These are phyloP conservation scores for Zoysia pacifica DNA, from an alignment of 176 grass and related monocot genomes.

Conservation along the genomic window DNA sequence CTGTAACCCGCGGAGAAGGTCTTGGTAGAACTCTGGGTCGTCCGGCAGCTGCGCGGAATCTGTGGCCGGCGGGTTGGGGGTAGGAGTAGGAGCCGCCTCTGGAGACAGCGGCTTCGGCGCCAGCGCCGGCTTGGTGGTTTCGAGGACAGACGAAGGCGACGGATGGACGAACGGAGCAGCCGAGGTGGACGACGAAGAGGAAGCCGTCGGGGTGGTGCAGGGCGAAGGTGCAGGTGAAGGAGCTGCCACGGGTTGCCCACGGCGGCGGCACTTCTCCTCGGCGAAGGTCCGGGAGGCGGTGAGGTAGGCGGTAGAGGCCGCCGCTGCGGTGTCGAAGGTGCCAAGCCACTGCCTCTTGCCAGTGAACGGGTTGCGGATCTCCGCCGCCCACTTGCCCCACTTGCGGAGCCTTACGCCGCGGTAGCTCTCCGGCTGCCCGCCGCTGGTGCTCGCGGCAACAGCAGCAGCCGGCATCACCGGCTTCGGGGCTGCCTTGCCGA, in stretches of 20 bases:
- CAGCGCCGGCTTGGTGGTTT: not conserved
- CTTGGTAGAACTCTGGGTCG: conserved; percentile 52
- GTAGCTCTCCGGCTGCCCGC: conserved; percentile 34
- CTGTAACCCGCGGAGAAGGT: conserved; percentile 31
- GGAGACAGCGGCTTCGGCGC: not conserved
- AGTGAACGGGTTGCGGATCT: conserved; percentile 88
- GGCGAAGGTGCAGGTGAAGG: not conserved
- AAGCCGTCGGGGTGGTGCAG: conserved; percentile 30
- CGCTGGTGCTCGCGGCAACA: conserved; percentile 18
- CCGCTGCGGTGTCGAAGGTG: conserved; percentile 71
- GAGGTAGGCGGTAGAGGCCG: conserved; percentile 65
- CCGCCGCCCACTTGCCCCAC: conserved; percentile 95
- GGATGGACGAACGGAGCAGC: conserved; percentile 41
- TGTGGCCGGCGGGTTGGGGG: not conserved
- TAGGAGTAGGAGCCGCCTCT: not conserved
- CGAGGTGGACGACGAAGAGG: conserved; percentile 42
- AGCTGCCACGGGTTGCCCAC: not conserved
- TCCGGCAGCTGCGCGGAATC: conserved; percentile 16
- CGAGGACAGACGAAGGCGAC: conserved; percentile 59
- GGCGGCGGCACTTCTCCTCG: conserved; percentile 58
- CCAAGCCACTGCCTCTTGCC: conserved; percentile 83
- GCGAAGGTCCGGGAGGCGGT: conserved; percentile 54
- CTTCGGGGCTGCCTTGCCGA: conserved; percentile 40
- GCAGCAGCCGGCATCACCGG: not conserved
- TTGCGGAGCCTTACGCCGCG: conserved; percentile 77